Evolutionary conservation across 2,329 filamentous ascomycete genomes (phyloP), one percentile per base, ranked within the genome.

Genomic region (Talaromyces sp.): DNA sequence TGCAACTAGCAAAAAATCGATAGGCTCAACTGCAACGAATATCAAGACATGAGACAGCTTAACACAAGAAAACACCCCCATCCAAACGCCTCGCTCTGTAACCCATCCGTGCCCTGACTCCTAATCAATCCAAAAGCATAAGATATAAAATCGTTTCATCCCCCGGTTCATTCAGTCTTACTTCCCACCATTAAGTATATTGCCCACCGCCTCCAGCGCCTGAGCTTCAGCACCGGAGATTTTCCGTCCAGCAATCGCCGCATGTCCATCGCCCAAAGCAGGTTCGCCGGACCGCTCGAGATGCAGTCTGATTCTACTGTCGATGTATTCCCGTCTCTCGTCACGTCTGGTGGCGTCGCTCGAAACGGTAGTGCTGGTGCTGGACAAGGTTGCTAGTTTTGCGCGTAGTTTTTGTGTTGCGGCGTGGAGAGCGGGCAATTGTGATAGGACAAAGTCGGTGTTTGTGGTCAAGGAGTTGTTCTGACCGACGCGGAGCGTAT

Each of bases 291-390:
- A 71, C 25, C 78, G 73, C 77, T 96, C 91, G 44, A 97, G 79
- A 72, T 96, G 90, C 64, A 89, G 83, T 67, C 86, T 82, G 58
- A 91, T 90, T 70, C 92, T 88, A 60, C 84, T 84, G 76, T 97
- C 93, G 56, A 98, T 87, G 73, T 98, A 98, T 67, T 89, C 84
- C 62, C 88, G 82, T 64, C 93, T 82, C 73, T 95, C 87, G 60
- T 87, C 84, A 42, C 87, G 83, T 79, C 86, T 90, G 52, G 83
- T 83, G 66, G 81, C 75, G 55, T 69, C 69, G 63, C 78, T 73
- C 0, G 73, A 69, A 3, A 57, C 35, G 11, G 48, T n/a, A 2
- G 75, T 70, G 0, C 72, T 68, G 23, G 66, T 68, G 44, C 23
- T 48, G 2, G 74, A 71, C 59, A 85, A 66, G 5, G 75, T 73